Base-by-base conservation (phyloP, 768 basidiomycete species). In the Russula sp. region DNA sequence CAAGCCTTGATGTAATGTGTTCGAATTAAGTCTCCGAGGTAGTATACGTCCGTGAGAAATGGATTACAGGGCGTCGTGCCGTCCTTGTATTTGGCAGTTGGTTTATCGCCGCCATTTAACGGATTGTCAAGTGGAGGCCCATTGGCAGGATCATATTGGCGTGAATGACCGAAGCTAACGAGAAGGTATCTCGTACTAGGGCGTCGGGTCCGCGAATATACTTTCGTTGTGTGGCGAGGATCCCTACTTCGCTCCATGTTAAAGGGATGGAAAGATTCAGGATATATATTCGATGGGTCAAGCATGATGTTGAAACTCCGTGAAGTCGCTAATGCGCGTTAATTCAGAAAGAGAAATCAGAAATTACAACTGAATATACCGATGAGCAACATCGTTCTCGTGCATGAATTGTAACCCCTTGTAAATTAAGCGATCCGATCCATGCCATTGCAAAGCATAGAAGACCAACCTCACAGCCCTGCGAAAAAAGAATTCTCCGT, bases 41-140 rank as follows among this genome's bases (percentile, higher is more conserved):
- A 71, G 55, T 75, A 76, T 9, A 75, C 56, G 45, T 77, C 76
- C 2, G 71, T 74, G 2, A 71, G 68, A 57, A 75, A 76, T 3
- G 75, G 75, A 50, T 76, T 65, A 32, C 56, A 66, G 0, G 58
- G 61, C 0, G 4, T 50, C 7, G 8, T 1, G 3, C 32, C 51
- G 13, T 51, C 48, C 3, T 62, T 57, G 53, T 73, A 73, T 59
- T 77, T 74, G 1, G 76, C 75, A 0, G 73, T 71, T 0, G 76
- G 68, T 53, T 73, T 74, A 67, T 84, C 81, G 4, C 75, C 78
- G 0, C 78, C 81, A 6, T 61, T 62, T 3, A 78, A 69, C 0
- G 75, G 71, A 4, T 55, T 32, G 31, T 73, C 75, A 0, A 62
- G 67, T 0, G 78, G 61, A 0, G 48, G 34, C 16, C 52, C 53